A percentile compares a stretch with the other conserved stretches of the same genome.
Evolutionary conservation across 2,329 filamentous ascomycete genomes (phyloP).

Genomic region (Akanthomyces muscarius): DNA sequence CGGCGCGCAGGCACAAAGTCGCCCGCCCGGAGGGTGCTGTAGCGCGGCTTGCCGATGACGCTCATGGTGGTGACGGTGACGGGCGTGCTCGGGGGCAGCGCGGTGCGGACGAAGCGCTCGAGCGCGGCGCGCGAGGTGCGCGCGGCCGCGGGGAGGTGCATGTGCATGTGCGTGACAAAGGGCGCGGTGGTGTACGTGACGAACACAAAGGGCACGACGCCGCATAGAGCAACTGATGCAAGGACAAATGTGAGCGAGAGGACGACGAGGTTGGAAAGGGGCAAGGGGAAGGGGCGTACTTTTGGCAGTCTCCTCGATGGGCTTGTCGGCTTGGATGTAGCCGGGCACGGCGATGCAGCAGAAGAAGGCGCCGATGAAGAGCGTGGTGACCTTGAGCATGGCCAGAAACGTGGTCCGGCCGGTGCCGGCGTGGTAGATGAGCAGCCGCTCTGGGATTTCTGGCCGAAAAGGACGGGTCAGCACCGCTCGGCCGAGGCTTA

Average conservation of each 20-base stretch:
- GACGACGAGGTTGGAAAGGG: conserved; percentile 2
- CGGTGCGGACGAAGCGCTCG: conserved; percentile 45
- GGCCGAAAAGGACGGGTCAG: background rate
- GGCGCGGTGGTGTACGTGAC: conserved; percentile 63
- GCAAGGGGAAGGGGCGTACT: conserved; percentile 29
- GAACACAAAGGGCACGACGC: conserved; percentile 61
- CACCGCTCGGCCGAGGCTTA: background rate
- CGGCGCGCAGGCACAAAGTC: conserved; percentile 30
- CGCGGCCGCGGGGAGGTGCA: conserved; percentile 63
- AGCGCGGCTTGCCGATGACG: conserved; percentile 51
- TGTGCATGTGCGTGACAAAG: conserved; percentile 68
- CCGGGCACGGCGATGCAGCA: conserved; percentile 59
- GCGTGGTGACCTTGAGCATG: conserved; percentile 64
- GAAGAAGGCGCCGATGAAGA: conserved; percentile 66
- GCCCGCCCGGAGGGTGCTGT: conserved; percentile 39
- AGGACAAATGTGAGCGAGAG: background rate
- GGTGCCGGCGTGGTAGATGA: conserved; percentile 74
- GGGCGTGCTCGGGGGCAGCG: conserved; percentile 42
- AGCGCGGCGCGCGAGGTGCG: conserved; percentile 56
- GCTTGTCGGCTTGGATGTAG: conserved; percentile 44
- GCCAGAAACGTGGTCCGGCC: conserved; percentile 64
- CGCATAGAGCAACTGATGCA: conserved; percentile 50
- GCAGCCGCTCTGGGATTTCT: conserved; percentile 55
- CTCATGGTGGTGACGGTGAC: conserved; percentile 55
- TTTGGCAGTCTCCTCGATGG: conserved; percentile 32